phyloP scores from a whole-genome alignment of 164 flowering plant species.

The Houttuynia cordata region DNA sequence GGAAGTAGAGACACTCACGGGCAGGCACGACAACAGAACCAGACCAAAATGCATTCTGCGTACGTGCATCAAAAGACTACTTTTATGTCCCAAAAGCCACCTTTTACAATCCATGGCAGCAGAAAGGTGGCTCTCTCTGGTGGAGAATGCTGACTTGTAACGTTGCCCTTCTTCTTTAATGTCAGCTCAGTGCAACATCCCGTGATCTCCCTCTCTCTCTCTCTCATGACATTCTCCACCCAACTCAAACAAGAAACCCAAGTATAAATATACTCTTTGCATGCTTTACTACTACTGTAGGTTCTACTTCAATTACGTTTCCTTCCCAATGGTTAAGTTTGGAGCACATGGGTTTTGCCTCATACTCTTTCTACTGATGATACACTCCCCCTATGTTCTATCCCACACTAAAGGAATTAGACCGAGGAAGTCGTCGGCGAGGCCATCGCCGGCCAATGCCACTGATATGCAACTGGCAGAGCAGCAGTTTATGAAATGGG shows the following conservation, averaged over 20 bases:
- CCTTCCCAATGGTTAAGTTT: constrained; percentile 18
- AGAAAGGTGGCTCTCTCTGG: constrained; percentile 23
- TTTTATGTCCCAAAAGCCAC: not conserved
- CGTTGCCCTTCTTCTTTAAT: constrained; percentile 13
- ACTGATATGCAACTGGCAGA: constrained; percentile 50
- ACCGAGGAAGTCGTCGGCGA: constrained; percentile 19
- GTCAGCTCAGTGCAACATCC: constrained; percentile 32
- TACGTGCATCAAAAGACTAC: not conserved
- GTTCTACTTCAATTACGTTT: not conserved
- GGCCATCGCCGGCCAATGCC: constrained; percentile 20
- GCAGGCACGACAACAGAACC: constrained; percentile 10
- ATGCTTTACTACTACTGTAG: not conserved
- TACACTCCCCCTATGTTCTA: constrained; percentile 13
- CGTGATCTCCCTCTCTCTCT: constrained; percentile 40
- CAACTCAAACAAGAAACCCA: not conserved
- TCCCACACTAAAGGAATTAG: constrained; percentile 46
- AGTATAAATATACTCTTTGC: not conserved
- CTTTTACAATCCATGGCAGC: constrained; percentile 1
- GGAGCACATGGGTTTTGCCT: constrained; percentile 10
- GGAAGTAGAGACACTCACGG: constrained; percentile 22
- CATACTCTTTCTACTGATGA: constrained; percentile 25
- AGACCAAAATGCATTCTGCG: constrained; percentile 1
- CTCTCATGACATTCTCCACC: constrained; percentile 1
- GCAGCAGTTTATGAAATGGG: constrained; percentile 90
- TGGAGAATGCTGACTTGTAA: constrained; percentile 30